Evolutionary conservation across 371 early-diverging fungal species (phyloP).

Genomic region (Mortierella sp.): DNA sequence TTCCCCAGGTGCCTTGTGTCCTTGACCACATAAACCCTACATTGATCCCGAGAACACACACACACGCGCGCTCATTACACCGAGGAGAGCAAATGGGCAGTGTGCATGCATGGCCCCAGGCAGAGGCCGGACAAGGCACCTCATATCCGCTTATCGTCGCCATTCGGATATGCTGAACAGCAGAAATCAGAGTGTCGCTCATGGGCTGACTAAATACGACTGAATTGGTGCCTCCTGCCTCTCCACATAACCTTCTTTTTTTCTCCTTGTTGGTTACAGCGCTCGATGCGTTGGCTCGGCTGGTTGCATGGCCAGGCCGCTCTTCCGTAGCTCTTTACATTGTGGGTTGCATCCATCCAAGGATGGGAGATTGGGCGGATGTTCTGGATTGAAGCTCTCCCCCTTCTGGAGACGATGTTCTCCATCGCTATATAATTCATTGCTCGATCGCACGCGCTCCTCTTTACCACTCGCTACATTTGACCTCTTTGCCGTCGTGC

Average conservation of each 20-base stretch:
- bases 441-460: background rate
- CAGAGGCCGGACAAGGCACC: background rate
- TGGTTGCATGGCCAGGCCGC: background rate
- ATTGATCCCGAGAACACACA: background rate
- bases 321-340: background rate
- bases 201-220: background rate
- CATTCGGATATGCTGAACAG: background rate
- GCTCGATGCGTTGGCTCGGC: background rate
- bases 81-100: background rate
- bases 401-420: too few species aligned
- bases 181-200: background rate
- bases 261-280: background rate
- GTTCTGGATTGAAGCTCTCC: background rate
- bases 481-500: background rate
- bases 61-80: background rate
- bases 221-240: background rate
- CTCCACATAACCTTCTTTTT: background rate
- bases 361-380: background rate
- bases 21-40: background rate
- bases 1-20: background rate
- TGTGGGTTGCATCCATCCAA: background rate
- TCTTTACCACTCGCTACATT: background rate
- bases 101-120: background rate
- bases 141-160: background rate
- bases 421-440: background rate